Evolutionary conservation across 805 yeast genomes (phyloP).

Genomic region (Osmozyma mogii): DNA sequence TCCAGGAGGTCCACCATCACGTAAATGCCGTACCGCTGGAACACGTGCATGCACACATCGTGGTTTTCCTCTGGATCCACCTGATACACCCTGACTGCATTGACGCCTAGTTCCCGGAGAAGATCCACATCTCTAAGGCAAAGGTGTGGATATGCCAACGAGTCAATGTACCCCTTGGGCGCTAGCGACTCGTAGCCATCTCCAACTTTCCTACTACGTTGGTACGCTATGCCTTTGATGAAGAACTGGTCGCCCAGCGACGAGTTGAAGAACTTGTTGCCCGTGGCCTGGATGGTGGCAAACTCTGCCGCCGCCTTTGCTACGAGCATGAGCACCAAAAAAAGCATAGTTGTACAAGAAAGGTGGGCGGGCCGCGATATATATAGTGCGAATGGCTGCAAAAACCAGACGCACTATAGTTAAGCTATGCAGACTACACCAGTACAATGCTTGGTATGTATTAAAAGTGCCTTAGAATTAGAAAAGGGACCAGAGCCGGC

Average conservation of each 20-base stretch:
- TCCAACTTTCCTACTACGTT: constrained; percentile 50
- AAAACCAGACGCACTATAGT: too few relatives aligned
- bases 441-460: too few relatives aligned
- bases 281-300: constrained; percentile 53
- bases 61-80: constrained; percentile 5
- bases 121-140: background rate
- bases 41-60: constrained; percentile 22
- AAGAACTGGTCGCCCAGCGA: constrained; percentile 75
- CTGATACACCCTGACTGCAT: background rate
- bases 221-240: constrained; percentile 84
- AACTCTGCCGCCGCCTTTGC: too few relatives aligned
- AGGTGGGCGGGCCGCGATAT: too few relatives aligned
- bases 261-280: constrained; percentile 70
- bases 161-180: background rate
- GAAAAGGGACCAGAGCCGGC: constrained; percentile 18
- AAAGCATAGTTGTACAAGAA: too few relatives aligned
- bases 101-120: background rate
- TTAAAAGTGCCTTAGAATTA: too few relatives aligned
- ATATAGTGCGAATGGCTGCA: too few relatives aligned
- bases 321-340: too few relatives aligned
- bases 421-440: too few relatives aligned
- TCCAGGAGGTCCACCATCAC: constrained; percentile 30
- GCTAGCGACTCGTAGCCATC: constrained; percentile 18
- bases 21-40: constrained; percentile 27
- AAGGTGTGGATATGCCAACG: background rate